Percentiles rank a stretch among this genome's conserved stretches.
phyloP scores from a whole-genome alignment of 116 monocot genomes.

The Dioscorea cayenensis region DNA sequence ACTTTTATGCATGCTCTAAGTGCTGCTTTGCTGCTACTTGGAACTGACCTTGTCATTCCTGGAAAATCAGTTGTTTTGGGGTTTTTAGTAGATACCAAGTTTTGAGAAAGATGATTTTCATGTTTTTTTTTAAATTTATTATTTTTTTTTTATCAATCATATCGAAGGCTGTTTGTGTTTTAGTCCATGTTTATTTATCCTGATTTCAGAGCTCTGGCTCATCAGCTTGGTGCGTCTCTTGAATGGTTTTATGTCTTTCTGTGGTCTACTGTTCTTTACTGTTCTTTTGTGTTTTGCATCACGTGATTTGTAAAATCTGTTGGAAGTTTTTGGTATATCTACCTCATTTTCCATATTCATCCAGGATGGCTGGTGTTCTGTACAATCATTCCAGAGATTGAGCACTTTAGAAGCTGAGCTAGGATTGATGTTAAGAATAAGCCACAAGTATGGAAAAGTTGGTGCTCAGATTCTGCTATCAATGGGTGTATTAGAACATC shows the following conservation, averaged over 20 bases:
- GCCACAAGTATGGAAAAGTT: conserved; percentile 67
- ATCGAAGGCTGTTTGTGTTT: no score
- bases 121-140: no score
- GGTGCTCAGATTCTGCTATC: conserved; percentile 83
- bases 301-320: background rate
- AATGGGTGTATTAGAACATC: conserved; percentile 71
- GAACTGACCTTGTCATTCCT: no score
- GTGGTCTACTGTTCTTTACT: background rate
- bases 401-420: conserved; percentile 78
- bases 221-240: no score
- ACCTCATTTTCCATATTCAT: background rate
- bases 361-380: conserved; percentile 49
- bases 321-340: background rate
- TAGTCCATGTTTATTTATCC: no score
- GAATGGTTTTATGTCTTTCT: background rate
- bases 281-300: background rate
- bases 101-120: no score
- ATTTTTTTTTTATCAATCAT: no score
- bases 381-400: conserved; percentile 63
- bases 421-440: conserved; percentile 68
- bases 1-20: no score
- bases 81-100: no score
- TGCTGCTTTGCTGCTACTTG: no score
- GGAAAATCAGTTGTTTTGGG: no score
- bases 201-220: no score